Evolutionary conservation across 352 stramenopile species (phyloP).

Genomic region (Phytophthora chlamydospora): DNA sequence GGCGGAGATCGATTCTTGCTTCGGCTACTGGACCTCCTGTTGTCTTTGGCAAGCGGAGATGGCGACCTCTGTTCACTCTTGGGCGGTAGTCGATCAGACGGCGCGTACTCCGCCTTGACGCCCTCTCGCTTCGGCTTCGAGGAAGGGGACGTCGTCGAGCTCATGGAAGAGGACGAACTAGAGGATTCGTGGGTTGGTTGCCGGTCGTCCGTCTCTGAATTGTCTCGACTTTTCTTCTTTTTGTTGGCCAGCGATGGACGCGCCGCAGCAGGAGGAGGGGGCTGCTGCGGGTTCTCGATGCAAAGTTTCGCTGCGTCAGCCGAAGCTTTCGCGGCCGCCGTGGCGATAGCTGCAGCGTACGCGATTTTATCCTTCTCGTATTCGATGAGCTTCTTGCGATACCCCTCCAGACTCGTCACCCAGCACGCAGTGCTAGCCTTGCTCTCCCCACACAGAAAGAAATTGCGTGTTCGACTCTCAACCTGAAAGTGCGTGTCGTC

Average conservation of each 20-base stretch:
- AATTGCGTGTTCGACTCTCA: conserved; percentile 83
- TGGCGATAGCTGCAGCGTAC: conserved; percentile 27
- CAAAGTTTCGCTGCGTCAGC: conserved; percentile 5
- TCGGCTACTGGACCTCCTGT: conserved; percentile 13
- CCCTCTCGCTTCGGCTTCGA: conserved; percentile 24
- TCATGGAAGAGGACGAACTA: conserved; percentile 30
- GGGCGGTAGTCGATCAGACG: conserved; percentile 6
- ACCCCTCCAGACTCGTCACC: conserved; percentile 84
- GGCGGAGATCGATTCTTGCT: conserved; percentile 17
- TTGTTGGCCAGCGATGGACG: conserved; percentile 18
- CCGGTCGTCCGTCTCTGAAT: conserved; percentile 17
- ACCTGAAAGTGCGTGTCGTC: conserved; percentile 89
- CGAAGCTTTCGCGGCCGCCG: conserved; percentile 18
- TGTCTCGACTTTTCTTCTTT: conserved; percentile 37
- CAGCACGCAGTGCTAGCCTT: conserved; percentile 82
- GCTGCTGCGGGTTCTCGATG: conserved; percentile 5
- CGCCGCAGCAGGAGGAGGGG: conserved; percentile 2
- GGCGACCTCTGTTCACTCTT: conserved; percentile 33
- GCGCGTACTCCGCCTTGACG: conserved; percentile 10
- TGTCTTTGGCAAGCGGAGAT: conserved; percentile 27
- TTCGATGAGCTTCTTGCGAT: conserved; percentile 69
- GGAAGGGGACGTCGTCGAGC: conserved; percentile 26
- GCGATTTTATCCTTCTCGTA: conserved; percentile 73
- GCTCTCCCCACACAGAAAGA: conserved; percentile 86
- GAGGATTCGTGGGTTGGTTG: conserved; percentile 14